Base-by-base conservation (phyloP, 768 basidiomycete genomes). In the Termitomyces sp. region DNA sequence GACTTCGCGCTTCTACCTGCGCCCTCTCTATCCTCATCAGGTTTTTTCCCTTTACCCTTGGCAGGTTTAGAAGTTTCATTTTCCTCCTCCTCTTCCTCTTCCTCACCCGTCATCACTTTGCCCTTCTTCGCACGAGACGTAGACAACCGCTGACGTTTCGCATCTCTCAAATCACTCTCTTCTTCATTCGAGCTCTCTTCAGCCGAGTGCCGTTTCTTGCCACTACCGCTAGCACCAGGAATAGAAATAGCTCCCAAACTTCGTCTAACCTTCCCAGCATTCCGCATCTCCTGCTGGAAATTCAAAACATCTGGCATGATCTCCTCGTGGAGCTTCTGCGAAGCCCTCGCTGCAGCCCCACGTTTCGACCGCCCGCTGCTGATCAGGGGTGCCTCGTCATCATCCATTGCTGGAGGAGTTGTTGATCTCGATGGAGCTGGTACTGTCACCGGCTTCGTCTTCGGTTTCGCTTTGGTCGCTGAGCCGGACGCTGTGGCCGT, bases 281-380 rank as follows among this genome's bases (percentile, higher is more conserved):
- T 71, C 62, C 81, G 82, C 76, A 82, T 77, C 73, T 93, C 86
- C 63, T 81, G 81, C 68, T 92, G 83, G 65, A 79, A 93, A 56
- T 76, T 81, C 40, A 86, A 62, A 3, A 91, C 77, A 62, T 94
- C 92, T 0, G 91, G 91, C 86, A 93, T 93, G 56, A 93, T 74
- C 73, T 82, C 71, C 67, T 85, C 59, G 74, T 83, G 66, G 77
- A 93, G 62, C 72, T 76, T 64, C 79, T 85, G 69, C 47, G 72
- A 68, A 1, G 82, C 82, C 57, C 73, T 76, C 26, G 70, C 64
- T 12, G 82, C 81, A 26, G 82, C 82, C 12, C 61, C 67, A 20
- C 81, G 73, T 55, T 71, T 75, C 20, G 70, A 65, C 3, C 64
- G 46, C 12, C 64, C 62, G 20, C 34, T 60, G 30, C 53, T 39